phyloP scores from a whole-genome alignment of 1,139 yeast genomes.

The Williopsis jadinii region DNA sequence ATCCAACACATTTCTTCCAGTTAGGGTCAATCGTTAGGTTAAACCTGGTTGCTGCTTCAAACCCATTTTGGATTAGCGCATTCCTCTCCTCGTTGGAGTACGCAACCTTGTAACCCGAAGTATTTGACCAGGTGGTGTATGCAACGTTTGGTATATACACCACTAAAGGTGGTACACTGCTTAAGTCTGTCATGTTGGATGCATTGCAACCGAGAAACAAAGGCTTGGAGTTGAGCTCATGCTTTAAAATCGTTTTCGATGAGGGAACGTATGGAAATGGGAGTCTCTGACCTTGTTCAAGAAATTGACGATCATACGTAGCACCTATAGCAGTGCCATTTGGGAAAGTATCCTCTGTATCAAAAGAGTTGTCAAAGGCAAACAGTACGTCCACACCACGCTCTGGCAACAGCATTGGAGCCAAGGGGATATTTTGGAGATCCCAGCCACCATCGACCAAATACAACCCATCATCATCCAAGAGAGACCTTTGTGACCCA shows the following conservation, averaged over 20 bases:
- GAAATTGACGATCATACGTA: conserved; percentile 67
- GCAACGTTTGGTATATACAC: conserved; percentile 78
- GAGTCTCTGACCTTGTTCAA: conserved; percentile 52
- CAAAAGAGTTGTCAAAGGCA: conserved; percentile 82
- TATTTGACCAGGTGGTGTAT: conserved; percentile 58
- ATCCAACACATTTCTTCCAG: conserved; percentile 77
- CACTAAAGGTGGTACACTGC: conserved; percentile 59
- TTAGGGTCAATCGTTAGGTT: conserved; percentile 68
- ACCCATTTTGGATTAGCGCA: conserved; percentile 69
- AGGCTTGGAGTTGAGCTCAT: conserved; percentile 55
- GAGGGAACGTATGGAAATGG: conserved; percentile 89
- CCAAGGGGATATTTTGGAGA: conserved; percentile 67
- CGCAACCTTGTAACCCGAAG: conserved; percentile 62
- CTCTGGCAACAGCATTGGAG: conserved; percentile 65
- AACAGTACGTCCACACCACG: conserved; percentile 74
- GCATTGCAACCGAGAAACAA: conserved; percentile 86
- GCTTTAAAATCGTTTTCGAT: conserved; percentile 48
- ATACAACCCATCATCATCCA: conserved; percentile 38
- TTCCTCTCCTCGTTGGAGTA: conserved; percentile 54
- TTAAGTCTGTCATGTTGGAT: conserved; percentile 49
- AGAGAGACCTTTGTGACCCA: conserved; percentile 37
- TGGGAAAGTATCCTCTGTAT: conserved; percentile 50
- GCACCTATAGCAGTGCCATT: conserved; percentile 63
- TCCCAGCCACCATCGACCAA: conserved; percentile 91
- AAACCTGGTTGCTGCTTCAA: conserved; percentile 65